Conservation (phyloP, 2,329 filamentous ascomycete species). For the Nemania diffusa region DNA sequence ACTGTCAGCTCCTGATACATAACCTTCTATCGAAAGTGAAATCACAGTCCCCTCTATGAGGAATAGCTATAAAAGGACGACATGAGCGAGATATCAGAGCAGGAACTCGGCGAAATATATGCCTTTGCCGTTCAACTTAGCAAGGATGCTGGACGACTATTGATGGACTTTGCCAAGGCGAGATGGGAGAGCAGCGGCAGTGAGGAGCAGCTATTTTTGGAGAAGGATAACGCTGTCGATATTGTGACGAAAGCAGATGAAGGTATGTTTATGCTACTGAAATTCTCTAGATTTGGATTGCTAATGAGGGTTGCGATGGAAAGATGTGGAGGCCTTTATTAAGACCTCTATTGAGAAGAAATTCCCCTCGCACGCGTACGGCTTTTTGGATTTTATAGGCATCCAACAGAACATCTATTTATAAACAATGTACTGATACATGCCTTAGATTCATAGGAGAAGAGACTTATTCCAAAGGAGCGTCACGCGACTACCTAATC, state of each 20-base stretch:
- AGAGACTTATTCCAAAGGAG: conserved; percentile 76
- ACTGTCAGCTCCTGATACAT: not conserved
- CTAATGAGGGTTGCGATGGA: not conserved
- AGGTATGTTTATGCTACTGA: conserved; percentile 57
- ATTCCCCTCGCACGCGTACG: conserved; percentile 75
- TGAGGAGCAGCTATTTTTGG: conserved; percentile 56
- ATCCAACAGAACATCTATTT: not conserved
- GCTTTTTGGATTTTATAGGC: conserved; percentile 22
- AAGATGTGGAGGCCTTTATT: conserved; percentile 79
- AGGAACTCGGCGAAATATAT: conserved; percentile 73
- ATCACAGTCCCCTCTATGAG: too few relatives aligned
- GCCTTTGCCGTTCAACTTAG: conserved; percentile 76
- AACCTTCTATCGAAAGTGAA: not conserved
- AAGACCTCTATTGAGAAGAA: conserved; percentile 65
- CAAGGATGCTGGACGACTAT: conserved; percentile 74
- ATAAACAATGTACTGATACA: not conserved
- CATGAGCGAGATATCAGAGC: conserved; percentile 47
- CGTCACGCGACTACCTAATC: conserved; percentile 75
- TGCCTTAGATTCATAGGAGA: conserved; percentile 75
- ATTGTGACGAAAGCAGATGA: conserved; percentile 81
- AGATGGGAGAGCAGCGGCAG: conserved; percentile 58
- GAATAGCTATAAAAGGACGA: not conserved
- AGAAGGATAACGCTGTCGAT: conserved; percentile 81
- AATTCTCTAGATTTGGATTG: not conserved
- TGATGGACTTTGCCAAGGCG: conserved; percentile 71